A percentile compares a stretch with the other conserved stretches of the same genome.
Evolutionary conservation across 2,329 filamentous ascomycete genomes (phyloP).

Genomic region (Colletotrichum tamarilloi): DNA sequence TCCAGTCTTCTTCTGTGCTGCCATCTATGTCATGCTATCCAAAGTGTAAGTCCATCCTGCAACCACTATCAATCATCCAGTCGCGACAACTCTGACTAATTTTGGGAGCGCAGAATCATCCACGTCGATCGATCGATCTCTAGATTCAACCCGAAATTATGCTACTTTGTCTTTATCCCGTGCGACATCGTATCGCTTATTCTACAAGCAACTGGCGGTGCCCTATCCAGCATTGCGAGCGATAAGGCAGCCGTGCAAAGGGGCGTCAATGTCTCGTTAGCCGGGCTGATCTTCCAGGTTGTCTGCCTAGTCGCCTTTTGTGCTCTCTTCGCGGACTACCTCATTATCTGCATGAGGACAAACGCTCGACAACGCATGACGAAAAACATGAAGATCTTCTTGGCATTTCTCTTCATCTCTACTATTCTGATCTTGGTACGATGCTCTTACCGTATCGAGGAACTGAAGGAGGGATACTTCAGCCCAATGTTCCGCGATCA

Average conservation of each 20-base stretch:
- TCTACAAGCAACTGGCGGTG: constrained; percentile 64
- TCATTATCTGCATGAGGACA: constrained; percentile 41
- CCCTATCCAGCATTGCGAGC: constrained; percentile 47
- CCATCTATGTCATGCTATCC: constrained; percentile 42
- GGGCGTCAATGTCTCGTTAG: constrained; percentile 61
- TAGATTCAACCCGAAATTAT: constrained; percentile 43
- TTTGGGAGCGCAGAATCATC: constrained; percentile 39
- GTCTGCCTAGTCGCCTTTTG: constrained; percentile 59
- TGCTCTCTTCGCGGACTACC: constrained; percentile 53
- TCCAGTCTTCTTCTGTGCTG: constrained; percentile 42
- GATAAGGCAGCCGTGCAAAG: constrained; percentile 39
- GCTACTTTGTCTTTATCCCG: constrained; percentile 55
- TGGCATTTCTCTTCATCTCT: constrained; percentile 59
- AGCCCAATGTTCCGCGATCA: constrained; percentile 59
- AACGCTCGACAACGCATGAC: constrained; percentile 42
- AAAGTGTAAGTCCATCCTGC: constrained; percentile 38
- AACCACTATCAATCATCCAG: constrained; percentile 23
- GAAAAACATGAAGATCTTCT: constrained; percentile 58
- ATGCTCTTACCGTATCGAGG: constrained; percentile 68
- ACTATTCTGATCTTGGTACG: constrained; percentile 67
- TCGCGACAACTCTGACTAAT: not conserved
- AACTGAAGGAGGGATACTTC: constrained; percentile 66
- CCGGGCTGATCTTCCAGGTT: constrained; percentile 63
- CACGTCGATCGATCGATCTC: constrained; percentile 39
- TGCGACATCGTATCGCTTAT: constrained; percentile 63